Evolutionary conservation across 2,329 filamentous ascomycete species (phyloP).

Genomic region (Calonectria hongkongensis): DNA sequence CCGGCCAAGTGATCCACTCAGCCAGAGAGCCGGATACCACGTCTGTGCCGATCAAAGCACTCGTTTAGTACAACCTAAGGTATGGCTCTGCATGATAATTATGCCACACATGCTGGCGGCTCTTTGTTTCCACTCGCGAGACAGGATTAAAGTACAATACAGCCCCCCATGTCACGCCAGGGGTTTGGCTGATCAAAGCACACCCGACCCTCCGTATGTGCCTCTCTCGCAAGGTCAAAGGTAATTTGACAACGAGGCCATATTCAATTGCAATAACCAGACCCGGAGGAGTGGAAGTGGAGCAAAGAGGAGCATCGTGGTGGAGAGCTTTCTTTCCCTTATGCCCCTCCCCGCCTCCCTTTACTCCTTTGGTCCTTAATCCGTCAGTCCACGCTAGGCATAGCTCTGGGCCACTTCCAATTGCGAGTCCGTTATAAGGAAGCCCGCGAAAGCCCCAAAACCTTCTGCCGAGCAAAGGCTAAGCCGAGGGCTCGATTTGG

Average conservation of each 20-base stretch:
- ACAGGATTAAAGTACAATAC: conserved; percentile 12
- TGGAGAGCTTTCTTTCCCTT: conserved; percentile 1
- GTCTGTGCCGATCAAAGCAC: conserved; percentile 26
- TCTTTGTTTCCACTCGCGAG: conserved; percentile 23
- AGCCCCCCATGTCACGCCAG: conserved; percentile 17
- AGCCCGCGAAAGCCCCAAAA: conserved; percentile 14
- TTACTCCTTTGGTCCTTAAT: conserved; percentile 9
- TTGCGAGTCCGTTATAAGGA: conserved; percentile 12
- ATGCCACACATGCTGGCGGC: conserved; percentile 14
- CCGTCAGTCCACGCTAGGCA: conserved; percentile 17
- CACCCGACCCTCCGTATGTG: conserved; percentile 12
- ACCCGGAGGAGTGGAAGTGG: conserved; percentile 40
- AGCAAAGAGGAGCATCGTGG: conserved; percentile 7
- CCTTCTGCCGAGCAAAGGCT: neutral
- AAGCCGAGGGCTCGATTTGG: conserved; percentile 13
- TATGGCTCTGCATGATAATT: conserved; percentile 3
- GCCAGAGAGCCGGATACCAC: neutral
- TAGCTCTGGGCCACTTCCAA: conserved; percentile 11
- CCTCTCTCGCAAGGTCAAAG: conserved; percentile 8
- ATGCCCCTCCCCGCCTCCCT: conserved; percentile 11
- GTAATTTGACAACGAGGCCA: conserved; percentile 30
- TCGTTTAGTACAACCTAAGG: neutral
- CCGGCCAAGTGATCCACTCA: conserved; percentile 9
- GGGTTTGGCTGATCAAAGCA: conserved; percentile 17
- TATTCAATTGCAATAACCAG: conserved; percentile 28